phyloP scores from a whole-genome alignment of 2,329 filamentous ascomycete species.

The Teratosphaeria nubilosa region DNA sequence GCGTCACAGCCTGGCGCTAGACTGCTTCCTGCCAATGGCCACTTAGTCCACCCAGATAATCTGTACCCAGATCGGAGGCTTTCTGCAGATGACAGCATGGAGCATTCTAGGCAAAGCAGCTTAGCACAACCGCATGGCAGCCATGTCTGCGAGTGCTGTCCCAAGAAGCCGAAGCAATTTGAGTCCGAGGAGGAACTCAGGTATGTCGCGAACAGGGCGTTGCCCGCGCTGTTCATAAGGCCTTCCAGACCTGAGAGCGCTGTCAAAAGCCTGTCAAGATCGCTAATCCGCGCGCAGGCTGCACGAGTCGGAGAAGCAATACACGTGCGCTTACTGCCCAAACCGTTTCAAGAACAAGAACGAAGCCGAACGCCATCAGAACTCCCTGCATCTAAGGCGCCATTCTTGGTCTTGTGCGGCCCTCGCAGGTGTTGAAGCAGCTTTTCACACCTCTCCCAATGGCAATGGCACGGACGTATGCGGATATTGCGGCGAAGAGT shows the following conservation, averaged over 20 bases:
- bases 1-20: conserved; percentile 45
- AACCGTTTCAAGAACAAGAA: conserved; percentile 99
- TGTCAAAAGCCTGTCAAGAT: background rate
- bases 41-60: conserved; percentile 32
- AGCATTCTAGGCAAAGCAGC: conserved; percentile 40
- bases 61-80: conserved; percentile 34
- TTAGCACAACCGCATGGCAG: conserved; percentile 46
- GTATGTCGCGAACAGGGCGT: conserved; percentile 42
- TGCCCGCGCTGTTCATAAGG: background rate
- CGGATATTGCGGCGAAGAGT: conserved; percentile 93
- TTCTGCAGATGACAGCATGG: conserved; percentile 31
- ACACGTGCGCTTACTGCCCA: conserved; percentile 81
- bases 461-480: conserved; percentile 64
- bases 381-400: conserved; percentile 80
- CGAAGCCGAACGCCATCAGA: conserved; percentile 91
- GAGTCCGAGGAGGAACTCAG: conserved; percentile 72
- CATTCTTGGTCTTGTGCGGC: conserved; percentile 97
- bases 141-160: conserved; percentile 85
- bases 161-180: conserved; percentile 95
- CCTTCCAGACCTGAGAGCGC: too few species aligned
- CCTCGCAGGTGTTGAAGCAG: conserved; percentile 60
- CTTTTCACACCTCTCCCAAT: conserved; percentile 66
- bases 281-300: conserved; percentile 43
- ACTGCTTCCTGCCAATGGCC: conserved; percentile 33
- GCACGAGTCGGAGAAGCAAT: conserved; percentile 93